Evolutionary conservation across 179 eudicot genomes (phyloP).

Genomic region (Gypsophila paniculata): DNA sequence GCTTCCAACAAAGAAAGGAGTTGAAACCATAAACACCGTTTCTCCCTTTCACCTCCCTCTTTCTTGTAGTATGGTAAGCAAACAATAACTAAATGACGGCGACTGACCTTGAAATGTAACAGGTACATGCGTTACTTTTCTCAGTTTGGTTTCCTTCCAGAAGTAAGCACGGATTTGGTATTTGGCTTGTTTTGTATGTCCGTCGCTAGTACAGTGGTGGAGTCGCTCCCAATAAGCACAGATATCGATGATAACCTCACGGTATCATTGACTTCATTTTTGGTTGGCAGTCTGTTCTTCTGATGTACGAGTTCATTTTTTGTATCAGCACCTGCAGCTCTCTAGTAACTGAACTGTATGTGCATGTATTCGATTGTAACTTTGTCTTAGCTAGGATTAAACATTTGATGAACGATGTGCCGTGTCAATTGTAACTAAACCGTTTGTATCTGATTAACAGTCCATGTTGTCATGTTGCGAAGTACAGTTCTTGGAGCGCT

Average conservation of each 20-base stretch:
- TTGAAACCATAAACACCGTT: too few species aligned
- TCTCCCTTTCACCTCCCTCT: neutral
- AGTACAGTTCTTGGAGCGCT: too few species aligned
- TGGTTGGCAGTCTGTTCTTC: slow-evolving; percentile 61
- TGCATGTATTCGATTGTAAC: neutral
- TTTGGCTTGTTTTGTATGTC: slow-evolving; percentile 63
- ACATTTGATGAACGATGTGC: too few species aligned
- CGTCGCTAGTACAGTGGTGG: slow-evolving; percentile 59
- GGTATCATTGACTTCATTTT: slow-evolving; percentile 58
- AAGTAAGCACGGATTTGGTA: slow-evolving; percentile 53
- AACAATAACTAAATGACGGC: neutral
- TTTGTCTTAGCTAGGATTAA: neutral
- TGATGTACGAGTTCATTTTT: slow-evolving; percentile 26
- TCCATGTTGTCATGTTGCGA: neutral
- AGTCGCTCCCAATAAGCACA: slow-evolving; percentile 81
- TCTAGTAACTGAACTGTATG: neutral
- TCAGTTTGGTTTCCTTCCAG: slow-evolving; percentile 58
- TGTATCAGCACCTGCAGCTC: slow-evolving; percentile 6
- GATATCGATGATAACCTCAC: slow-evolving; percentile 80
- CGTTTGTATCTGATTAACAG: neutral
- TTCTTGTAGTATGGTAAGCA: neutral
- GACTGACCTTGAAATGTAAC: slow-evolving; percentile 27
- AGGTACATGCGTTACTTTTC: slow-evolving; percentile 82
- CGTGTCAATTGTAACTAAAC: neutral
- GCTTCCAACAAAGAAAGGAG: neutral